Conservation (phyloP, 208 protist genomes). For the Trypanosoma melophagium region DNA sequence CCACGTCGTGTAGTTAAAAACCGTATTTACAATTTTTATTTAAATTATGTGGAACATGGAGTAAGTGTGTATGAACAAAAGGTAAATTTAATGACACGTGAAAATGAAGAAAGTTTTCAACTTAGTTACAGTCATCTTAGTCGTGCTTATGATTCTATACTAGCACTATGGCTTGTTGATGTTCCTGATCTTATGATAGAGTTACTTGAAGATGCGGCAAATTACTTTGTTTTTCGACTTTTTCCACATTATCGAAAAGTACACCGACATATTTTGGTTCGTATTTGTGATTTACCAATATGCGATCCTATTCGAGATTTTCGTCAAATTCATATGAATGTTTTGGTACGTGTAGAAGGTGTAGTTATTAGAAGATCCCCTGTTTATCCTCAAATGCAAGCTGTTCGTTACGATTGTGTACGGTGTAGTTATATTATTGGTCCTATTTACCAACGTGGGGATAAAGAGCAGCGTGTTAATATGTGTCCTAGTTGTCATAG, state of each 20-base stretch:
- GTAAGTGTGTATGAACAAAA: conserved; percentile 82
- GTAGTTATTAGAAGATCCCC: conserved; percentile 98
- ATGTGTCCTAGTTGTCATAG: conserved; percentile 92
- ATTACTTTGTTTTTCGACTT: conserved; percentile 85
- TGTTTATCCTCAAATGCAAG: conserved; percentile 98
- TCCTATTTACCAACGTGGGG: conserved; percentile 89
- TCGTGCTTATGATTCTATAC: conserved; percentile 78
- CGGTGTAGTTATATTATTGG: conserved; percentile 93
- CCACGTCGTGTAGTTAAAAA: conserved; percentile 86
- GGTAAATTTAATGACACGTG: conserved; percentile 86
- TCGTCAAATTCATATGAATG: conserved; percentile 97
- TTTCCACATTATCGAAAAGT: conserved; percentile 95
- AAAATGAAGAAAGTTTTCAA: conserved; percentile 92
- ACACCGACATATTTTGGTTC: conserved; percentile 93
- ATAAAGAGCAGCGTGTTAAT: conserved; percentile 83
- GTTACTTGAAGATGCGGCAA: conserved; percentile 96
- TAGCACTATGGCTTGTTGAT: conserved; percentile 97
- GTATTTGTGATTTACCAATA: conserved; percentile 96
- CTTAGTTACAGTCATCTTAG: conserved; percentile 95
- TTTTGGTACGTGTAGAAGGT: conserved; percentile 96
- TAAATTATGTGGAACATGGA: conserved; percentile 85
- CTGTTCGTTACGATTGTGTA: conserved; percentile 96
- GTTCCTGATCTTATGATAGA: conserved; percentile 96
- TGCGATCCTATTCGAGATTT: conserved; percentile 97
- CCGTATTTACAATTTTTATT: conserved; percentile 91